Base-by-base conservation (phyloP, 148 eudicot genomes). In the Diospyros kaki region DNA sequence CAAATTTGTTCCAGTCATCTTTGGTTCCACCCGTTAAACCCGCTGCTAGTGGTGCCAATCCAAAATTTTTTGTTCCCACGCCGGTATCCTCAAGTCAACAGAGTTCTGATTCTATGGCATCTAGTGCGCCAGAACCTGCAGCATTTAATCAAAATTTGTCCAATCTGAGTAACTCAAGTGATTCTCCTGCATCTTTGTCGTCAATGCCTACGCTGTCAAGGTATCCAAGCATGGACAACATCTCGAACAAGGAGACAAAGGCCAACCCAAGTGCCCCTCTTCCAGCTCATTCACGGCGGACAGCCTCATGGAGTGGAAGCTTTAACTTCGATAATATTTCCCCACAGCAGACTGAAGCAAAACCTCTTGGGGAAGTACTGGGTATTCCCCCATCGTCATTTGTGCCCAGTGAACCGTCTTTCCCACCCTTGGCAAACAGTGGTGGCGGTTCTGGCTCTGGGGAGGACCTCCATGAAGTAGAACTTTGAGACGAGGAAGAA, bases 401-500 rank as follows among this genome's bases (percentile, higher is more conserved):
- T 61, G 61, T 76, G 79, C 77, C 77, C 12, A 77, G 58, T 77
- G 78, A 73, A 68, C 74, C 80, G 58, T 76, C 88, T 53, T 53
- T 58, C 50, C 76, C 55, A 53, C 78, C 75, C 74, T 77, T 81
- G n/a, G 81, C 82, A 46, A 78, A 56, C 58, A 84, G 74, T 56
- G 80, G 80, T 58, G 91, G 90, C 79, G 82, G 82, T 78, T 82
- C 78, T 68, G 82, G 82, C 77, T 82, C 78, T 68, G 88, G 88
- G 61, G 95, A 89, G 15, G 96, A 94, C 58, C 89, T 92, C 67
- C 92, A 92, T n/a, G 97, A 94, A 80, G 98, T 94, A 38, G 90
- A 94, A 73, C 92, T 92, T 61, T 94, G 80, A 86, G 71, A 54
- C 46, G 51, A 69, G 79, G 82, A 46, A 75, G 55, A 64, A 79